Evolutionary conservation across 2,329 filamentous ascomycete genomes (phyloP), one percentile per base, ranked within the genome.

Genomic region (Cadophora sp.): DNA sequence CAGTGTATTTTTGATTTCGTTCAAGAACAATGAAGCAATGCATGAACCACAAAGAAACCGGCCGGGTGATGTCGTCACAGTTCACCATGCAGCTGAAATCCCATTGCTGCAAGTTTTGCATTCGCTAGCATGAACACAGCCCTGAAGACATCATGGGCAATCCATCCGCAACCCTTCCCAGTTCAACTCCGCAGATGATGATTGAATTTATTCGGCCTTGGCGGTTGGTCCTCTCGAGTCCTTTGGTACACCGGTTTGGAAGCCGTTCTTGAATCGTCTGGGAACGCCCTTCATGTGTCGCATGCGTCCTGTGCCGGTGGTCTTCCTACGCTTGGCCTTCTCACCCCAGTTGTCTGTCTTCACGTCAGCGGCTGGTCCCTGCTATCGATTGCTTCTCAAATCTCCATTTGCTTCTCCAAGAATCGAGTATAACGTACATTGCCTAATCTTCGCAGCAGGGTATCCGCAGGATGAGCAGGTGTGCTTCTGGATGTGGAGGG

Each of bases 251-350:
- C 96, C 96, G 77, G 85, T 89, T 87, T 92, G 95, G 93, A 99
- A 99, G 79, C 94, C 94, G 87, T 99, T 99, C 88, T 91, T 93
- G 91, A 97, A 97, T 86, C 90, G 90, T 83, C 96, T 91, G 81
- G 94, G 87, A 82, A 99, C 91, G 80, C 88, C 89, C 89, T 97
- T 97, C 83, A 99, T 89, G 87, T 94, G 93, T 82, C 93, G 90
- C 91, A 94, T 96, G 84, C 96, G 93, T 84, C 96, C 96, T 81
- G 93, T 95, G 80, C 96, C 96, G 82, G 92, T 95, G 81, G 95
- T 97, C 94, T 97, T 98, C 92, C 96, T 97, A 85, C 96, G 89
- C 93, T 98, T 98, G 80, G 94, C 95, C 92, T 99, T 99, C 90
- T 98, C 95, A 84, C 92, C 90, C 96, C 96, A 99, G 92, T 99